phyloP scores from a whole-genome alignment of 805 yeast species.

The Kodamaea fukazawae region DNA sequence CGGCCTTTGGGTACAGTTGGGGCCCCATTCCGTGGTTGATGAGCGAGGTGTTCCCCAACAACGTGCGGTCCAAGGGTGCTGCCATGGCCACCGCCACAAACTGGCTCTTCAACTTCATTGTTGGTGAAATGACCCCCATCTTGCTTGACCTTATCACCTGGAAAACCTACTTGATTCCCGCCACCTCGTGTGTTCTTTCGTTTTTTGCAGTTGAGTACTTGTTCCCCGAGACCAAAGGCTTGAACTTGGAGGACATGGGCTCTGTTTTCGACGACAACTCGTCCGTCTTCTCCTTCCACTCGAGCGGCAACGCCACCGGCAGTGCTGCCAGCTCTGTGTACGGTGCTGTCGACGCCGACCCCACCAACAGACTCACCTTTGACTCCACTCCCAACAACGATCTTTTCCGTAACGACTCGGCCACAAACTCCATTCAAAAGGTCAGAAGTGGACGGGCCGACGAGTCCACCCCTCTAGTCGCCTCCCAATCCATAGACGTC shows the following conservation, averaged over 20 bases:
- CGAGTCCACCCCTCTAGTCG: slow-evolving; percentile 11
- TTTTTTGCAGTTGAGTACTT: slow-evolving; percentile 66
- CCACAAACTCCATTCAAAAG: too few species aligned
- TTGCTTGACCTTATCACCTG: slow-evolving; percentile 73
- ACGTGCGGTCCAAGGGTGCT: slow-evolving; percentile 86
- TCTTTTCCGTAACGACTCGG: slow-evolving; percentile 6
- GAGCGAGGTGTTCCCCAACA: slow-evolving; percentile 80
- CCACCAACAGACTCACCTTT: slow-evolving; percentile 1
- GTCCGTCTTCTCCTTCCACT: slow-evolving; percentile 42
- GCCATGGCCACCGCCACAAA: slow-evolving; percentile 88
- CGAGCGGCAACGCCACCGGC: slow-evolving; percentile 19
- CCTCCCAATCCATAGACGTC: slow-evolving; percentile 23
- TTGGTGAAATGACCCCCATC: slow-evolving; percentile 89
- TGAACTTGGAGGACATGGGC: slow-evolving; percentile 88
- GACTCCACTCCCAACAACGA: slow-evolving; percentile 7
- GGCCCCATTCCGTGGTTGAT: slow-evolving; percentile 94
- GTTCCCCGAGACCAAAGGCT: slow-evolving; percentile 91
- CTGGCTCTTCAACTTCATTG: slow-evolving; percentile 90
- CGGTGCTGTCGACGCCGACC: slow-evolving; percentile 9
- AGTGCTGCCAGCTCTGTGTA: slow-evolving; percentile 4
- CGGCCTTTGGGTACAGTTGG: slow-evolving; percentile 87
- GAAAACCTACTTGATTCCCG: slow-evolving; percentile 81
- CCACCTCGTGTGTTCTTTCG: slow-evolving; percentile 70
- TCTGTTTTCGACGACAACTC: slow-evolving; percentile 70
- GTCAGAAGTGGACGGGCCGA: too few species aligned